Percentiles rank a stretch among this genome's conserved stretches.
These are phyloP conservation scores for Melampsora occidentalis DNA, from an alignment of 1,284 basidiomycete species.

Conservation along the genomic window DNA sequence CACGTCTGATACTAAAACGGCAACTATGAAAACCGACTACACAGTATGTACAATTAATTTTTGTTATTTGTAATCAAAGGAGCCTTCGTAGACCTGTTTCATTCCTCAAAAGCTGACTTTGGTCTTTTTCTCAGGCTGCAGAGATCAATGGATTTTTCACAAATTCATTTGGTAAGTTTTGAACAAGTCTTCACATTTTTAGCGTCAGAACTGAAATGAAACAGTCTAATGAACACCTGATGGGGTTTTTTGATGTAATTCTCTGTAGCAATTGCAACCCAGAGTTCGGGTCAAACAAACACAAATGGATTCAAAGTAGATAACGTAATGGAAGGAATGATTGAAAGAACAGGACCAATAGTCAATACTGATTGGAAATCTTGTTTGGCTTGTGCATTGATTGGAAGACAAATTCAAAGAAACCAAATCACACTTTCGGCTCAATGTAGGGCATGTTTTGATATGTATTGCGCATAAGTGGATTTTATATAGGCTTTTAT, in stretches of 20 bases:
- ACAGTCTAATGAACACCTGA: background rate
- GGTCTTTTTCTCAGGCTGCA: background rate
- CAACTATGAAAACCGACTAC: constrained; percentile 28
- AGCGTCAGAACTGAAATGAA: background rate
- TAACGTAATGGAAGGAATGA: background rate
- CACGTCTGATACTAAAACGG: constrained; percentile 15
- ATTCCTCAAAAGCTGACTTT: too few relatives aligned
- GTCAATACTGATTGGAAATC: constrained; percentile 15
- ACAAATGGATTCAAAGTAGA: constrained; percentile 7
- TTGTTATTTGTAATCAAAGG: too few relatives aligned
- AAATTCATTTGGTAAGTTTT: constrained; percentile 39
- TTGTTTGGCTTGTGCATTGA: constrained; percentile 32
- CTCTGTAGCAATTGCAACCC: constrained; percentile 27
- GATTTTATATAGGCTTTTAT: background rate
- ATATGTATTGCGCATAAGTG: constrained; percentile 22
- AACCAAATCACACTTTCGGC: constrained; percentile 2
- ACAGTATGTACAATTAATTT: constrained; percentile 13
- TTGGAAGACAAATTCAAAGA: constrained; percentile 25
- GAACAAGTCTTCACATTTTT: background rate
- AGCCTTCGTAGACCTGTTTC: too few relatives aligned
- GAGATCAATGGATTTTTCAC: constrained; percentile 39
- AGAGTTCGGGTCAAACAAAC: background rate
- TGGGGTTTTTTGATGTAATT: background rate
- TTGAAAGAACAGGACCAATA: constrained; percentile 22
- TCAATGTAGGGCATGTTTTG: constrained; percentile 39